Evolutionary conservation across 495 filamentous ascomycete genomes (phyloP).

Genomic region (Alectoria sarmentosa): DNA sequence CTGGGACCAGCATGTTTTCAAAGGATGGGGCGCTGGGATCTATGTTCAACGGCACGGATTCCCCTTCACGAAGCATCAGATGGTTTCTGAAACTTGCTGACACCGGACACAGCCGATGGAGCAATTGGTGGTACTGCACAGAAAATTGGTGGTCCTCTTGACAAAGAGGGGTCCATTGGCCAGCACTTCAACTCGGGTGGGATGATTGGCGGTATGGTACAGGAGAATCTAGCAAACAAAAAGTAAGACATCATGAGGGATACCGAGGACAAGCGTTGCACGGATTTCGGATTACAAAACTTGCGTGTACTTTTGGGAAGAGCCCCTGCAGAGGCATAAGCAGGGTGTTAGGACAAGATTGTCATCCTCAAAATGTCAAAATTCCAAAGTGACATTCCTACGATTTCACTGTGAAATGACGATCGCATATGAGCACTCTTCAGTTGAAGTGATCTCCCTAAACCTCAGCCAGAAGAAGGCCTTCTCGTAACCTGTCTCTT

Average conservation of each 20-base stretch:
- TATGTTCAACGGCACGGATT: constrained; percentile 26
- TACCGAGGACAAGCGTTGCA: background rate
- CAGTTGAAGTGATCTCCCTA: too few relatives aligned
- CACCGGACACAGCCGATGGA: constrained; percentile 37
- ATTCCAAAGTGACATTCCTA: too few relatives aligned
- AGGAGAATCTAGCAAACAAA: constrained; percentile 39
- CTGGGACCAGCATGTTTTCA: constrained; percentile 24
- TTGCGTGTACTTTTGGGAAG: background rate
- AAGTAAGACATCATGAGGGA: constrained; percentile 11
- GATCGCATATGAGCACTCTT: too few relatives aligned
- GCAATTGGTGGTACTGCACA: constrained; percentile 45
- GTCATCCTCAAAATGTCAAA: background rate
- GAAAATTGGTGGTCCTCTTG: constrained; percentile 48
- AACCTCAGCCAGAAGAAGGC: too few relatives aligned
- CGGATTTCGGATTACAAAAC: background rate
- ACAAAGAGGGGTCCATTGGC: constrained; percentile 32
- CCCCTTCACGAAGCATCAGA: background rate
- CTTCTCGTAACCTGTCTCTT: too few relatives aligned
- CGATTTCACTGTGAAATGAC: too few relatives aligned
- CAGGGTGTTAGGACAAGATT: background rate
- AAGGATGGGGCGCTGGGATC: constrained; percentile 27
- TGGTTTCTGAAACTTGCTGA: constrained; percentile 5
- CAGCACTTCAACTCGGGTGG: constrained; percentile 34
- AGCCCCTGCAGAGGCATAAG: background rate
- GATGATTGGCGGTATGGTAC: constrained; percentile 36